Evolutionary conservation across 805 yeast genomes (phyloP).

Genomic region (Wickerhamiella spandovensis): DNA sequence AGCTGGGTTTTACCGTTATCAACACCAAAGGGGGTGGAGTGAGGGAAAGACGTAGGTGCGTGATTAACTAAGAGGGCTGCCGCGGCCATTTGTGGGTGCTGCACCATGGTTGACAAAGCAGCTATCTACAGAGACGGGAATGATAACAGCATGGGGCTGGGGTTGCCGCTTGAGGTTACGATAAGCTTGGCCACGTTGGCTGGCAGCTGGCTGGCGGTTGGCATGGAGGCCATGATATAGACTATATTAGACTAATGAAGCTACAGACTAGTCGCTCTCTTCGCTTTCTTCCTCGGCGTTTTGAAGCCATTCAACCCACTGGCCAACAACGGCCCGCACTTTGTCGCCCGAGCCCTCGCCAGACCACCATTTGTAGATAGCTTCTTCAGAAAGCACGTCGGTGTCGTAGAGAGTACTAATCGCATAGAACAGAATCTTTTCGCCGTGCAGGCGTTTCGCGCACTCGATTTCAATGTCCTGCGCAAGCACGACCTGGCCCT

Average conservation of each 20-base stretch:
- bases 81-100: not conserved
- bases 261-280: slow-evolving; percentile 14
- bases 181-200: no score
- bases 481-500: slow-evolving; percentile 66
- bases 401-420: slow-evolving; percentile 58
- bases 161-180: not conserved
- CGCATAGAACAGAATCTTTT: slow-evolving; percentile 36
- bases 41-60: not conserved
- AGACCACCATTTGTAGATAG: slow-evolving; percentile 74
- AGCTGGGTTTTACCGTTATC: not conserved
- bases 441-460: slow-evolving; percentile 30
- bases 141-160: not conserved
- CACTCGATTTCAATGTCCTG: slow-evolving; percentile 32
- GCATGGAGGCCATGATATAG: no score
- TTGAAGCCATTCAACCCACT: slow-evolving; percentile 78
- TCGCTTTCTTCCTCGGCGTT: slow-evolving; percentile 64
- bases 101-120: not conserved
- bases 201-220: no score
- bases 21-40: not conserved
- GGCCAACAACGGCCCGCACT: slow-evolving; percentile 45
- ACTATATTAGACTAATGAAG: not conserved
- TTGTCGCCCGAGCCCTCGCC: slow-evolving; percentile 30
- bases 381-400: slow-evolving; percentile 74
- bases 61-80: not conserved
- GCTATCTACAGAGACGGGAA: not conserved